phyloP scores from a whole-genome alignment of 306 rosid species.

The Hippophae gyantsensis region DNA sequence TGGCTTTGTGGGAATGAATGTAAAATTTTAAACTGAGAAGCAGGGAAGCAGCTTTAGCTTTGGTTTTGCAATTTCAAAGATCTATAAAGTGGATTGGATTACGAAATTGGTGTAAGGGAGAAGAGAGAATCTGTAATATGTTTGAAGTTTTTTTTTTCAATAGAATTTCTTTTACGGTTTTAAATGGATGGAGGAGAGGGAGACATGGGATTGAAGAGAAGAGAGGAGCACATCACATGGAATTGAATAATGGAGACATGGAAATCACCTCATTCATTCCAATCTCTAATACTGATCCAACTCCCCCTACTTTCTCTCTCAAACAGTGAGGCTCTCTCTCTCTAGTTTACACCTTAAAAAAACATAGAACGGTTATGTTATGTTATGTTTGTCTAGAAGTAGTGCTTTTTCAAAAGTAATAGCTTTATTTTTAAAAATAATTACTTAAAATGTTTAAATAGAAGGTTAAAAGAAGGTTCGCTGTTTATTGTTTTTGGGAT shows the following conservation, averaged over 20 bases:
- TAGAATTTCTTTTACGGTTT: neutral
- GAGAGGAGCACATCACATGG: slow-evolving; percentile 25
- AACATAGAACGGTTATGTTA: too few relatives aligned
- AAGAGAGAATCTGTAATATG: slow-evolving; percentile 3
- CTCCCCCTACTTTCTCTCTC: slow-evolving; percentile 11
- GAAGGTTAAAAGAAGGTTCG: too few relatives aligned
- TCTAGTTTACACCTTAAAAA: too few relatives aligned
- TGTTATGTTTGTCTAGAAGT: too few relatives aligned
- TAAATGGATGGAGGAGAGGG: slow-evolving; percentile 33
- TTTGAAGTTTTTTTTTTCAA: neutral
- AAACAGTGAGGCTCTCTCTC: slow-evolving; percentile 5
- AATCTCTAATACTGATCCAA: neutral
- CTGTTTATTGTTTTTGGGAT: too few relatives aligned
- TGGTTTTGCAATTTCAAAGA: slow-evolving; percentile 46
- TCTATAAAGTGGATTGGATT: slow-evolving; percentile 52
- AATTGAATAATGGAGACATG: slow-evolving; percentile 31
- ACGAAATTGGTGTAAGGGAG: slow-evolving; percentile 17
- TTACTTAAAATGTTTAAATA: too few relatives aligned
- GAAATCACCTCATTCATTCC: neutral
- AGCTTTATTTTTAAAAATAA: too few relatives aligned
- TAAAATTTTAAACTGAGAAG: slow-evolving; percentile 18
- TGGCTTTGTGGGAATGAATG: slow-evolving; percentile 28
- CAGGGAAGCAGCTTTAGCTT: slow-evolving; percentile 44
- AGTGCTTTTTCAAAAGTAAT: too few relatives aligned
- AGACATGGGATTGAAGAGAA: slow-evolving; percentile 32